These are phyloP conservation scores for Saksenaea oblongispora DNA, from an alignment of 371 early-diverging fungal genomes.

Conservation along the genomic window DNA sequence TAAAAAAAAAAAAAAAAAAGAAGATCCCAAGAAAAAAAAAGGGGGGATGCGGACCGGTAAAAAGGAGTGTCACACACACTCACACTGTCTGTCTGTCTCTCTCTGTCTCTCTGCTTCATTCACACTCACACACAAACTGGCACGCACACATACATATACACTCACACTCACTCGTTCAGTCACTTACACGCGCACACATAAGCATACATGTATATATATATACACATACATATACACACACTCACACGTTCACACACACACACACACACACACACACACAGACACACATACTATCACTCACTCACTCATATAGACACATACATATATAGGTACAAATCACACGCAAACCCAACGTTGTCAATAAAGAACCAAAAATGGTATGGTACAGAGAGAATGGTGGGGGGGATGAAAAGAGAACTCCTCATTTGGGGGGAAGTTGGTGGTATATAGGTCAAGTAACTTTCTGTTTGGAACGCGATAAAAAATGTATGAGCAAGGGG, in stretches of 20 bases:
- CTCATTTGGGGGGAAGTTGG: neutral
- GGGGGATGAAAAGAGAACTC: neutral
- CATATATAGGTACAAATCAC: too few relatives aligned
- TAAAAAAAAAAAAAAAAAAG: neutral
- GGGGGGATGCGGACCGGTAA: neutral
- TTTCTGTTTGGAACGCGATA: slow-evolving; percentile 5
- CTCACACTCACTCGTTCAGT: too few relatives aligned
- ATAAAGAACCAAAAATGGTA: neutral
- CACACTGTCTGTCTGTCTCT: too few relatives aligned
- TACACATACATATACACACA: too few relatives aligned
- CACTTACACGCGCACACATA: too few relatives aligned
- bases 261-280: too few relatives aligned
- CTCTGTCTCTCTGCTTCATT: too few relatives aligned
- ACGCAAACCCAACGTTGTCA: neutral
- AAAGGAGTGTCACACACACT: neutral
- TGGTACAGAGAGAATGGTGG: slow-evolving; percentile 2
- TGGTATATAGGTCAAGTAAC: neutral
- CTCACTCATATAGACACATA: too few relatives aligned
- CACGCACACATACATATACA: too few relatives aligned
- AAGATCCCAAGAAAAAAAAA: neutral
- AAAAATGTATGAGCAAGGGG: neutral
- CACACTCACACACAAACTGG: too few relatives aligned
- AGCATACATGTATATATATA: too few relatives aligned
- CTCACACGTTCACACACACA: too few relatives aligned
- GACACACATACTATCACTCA: neutral